phyloP scores from a whole-genome alignment of 305 asterid species.

The Fraxinus nigra region DNA sequence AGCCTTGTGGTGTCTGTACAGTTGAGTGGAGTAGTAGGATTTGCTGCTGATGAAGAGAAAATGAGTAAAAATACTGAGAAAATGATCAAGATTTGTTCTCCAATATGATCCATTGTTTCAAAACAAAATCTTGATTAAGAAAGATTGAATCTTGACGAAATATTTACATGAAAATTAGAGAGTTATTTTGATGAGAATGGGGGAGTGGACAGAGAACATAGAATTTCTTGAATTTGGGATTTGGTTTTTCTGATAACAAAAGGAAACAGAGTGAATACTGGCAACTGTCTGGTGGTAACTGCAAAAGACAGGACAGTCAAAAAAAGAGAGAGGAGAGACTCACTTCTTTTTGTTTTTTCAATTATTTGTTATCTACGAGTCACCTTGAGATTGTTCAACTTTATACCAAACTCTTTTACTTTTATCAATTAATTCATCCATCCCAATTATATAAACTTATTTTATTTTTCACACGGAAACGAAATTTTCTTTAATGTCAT shows the following conservation, averaged over 20 bases:
- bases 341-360: constrained; percentile 10
- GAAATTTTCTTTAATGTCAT: too few relatives aligned
- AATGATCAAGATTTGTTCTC: constrained; percentile 34
- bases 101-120: constrained; percentile 36
- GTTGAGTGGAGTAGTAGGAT: constrained; percentile 54
- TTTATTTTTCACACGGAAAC: too few relatives aligned
- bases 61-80: constrained; percentile 20
- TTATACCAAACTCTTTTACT: constrained; percentile 20
- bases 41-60: constrained; percentile 33
- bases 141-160: constrained; percentile 22
- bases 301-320: constrained; percentile 32
- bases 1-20: constrained; percentile 76
- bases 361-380: constrained; percentile 34
- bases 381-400: constrained; percentile 37
- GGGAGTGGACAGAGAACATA: constrained; percentile 23
- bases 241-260: constrained; percentile 34
- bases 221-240: constrained; percentile 36
- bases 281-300: constrained; percentile 45
- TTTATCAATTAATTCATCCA: not conserved
- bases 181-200: constrained; percentile 15
- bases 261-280: constrained; percentile 40
- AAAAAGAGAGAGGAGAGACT: constrained; percentile 13
- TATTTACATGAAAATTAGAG: constrained; percentile 1
- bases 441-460: too few relatives aligned
- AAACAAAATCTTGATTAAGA: constrained; percentile 26